Evolutionary conservation across 75 land plant genomes (phyloP).

Genomic region (Adiantum capillusveneris): DNA sequence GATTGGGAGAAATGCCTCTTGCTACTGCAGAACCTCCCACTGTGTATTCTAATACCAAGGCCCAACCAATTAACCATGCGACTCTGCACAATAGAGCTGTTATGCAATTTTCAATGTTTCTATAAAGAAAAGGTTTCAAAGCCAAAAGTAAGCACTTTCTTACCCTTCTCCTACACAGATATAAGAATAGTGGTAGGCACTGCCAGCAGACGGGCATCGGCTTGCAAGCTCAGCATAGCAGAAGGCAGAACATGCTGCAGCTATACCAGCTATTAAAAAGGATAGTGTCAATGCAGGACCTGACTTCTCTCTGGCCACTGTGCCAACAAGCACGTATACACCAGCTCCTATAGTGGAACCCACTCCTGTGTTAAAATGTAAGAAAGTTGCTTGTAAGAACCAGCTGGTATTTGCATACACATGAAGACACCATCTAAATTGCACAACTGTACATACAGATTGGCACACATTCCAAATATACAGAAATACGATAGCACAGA

Average conservation of each 20-base stretch:
- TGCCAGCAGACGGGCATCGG: conserved; percentile 97
- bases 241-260: conserved; percentile 92
- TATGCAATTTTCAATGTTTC: no score
- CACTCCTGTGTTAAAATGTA: conserved; percentile 46
- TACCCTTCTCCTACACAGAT: conserved; percentile 99
- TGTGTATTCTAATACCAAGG: conserved; percentile 84
- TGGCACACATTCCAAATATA: background rate
- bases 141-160: no score
- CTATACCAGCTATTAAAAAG: conserved; percentile 89
- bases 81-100: conserved; percentile 35
- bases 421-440: no score
- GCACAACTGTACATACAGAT: no score
- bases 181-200: conserved; percentile 98
- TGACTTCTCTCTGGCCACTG: conserved; percentile 87
- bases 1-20: conserved; percentile 90
- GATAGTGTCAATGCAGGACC: conserved; percentile 90
- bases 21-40: conserved; percentile 94
- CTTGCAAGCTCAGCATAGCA: conserved; percentile 99
- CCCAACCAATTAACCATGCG: conserved; percentile 99
- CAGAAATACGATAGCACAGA: conserved; percentile 4
- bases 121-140: no score
- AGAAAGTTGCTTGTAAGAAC: background rate
- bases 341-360: conserved; percentile 98
- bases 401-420: background rate
- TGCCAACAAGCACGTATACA: conserved; percentile 93